Conservation (phyloP, 2,329 filamentous ascomycete species). For the Ceratocystiopsis minuta region DNA sequence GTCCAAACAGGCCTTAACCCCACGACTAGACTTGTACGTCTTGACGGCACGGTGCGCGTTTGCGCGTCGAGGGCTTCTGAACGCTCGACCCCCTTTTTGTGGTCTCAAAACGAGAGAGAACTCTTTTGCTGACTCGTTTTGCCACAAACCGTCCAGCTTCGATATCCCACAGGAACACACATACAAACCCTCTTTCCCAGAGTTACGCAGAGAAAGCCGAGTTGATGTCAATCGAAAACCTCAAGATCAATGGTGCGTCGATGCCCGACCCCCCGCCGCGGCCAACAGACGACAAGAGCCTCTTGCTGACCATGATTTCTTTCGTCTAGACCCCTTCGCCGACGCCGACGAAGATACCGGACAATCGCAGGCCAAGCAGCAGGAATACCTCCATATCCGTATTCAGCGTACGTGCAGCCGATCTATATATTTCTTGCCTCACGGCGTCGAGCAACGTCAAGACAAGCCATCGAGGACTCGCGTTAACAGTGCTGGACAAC, state of each 20-base stretch:
- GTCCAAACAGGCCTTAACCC: neutral
- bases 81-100: neutral
- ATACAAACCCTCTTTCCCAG: constrained; percentile 6
- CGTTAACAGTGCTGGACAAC: constrained; percentile 5
- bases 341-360: constrained; percentile 99
- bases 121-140: neutral
- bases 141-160: neutral
- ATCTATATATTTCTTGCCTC: neutral
- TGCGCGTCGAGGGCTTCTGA: too few species aligned
- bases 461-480: neutral
- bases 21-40: too few species aligned
- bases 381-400: constrained; percentile 98
- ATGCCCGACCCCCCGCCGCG: neutral
- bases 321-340: constrained; percentile 84
- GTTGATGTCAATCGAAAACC: constrained; percentile 90
- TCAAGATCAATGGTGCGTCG: constrained; percentile 78
- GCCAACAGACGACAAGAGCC: neutral
- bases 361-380: constrained; percentile 56
- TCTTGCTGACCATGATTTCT: neutral
- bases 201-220: constrained; percentile 10
- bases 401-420: constrained; percentile 60
- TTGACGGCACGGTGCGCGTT: too few species aligned
- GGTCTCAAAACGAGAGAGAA: neutral
- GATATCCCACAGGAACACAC: neutral
- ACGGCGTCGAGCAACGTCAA: neutral